phyloP scores from a whole-genome alignment of 805 yeast species.

The Starmerella powellii region DNA sequence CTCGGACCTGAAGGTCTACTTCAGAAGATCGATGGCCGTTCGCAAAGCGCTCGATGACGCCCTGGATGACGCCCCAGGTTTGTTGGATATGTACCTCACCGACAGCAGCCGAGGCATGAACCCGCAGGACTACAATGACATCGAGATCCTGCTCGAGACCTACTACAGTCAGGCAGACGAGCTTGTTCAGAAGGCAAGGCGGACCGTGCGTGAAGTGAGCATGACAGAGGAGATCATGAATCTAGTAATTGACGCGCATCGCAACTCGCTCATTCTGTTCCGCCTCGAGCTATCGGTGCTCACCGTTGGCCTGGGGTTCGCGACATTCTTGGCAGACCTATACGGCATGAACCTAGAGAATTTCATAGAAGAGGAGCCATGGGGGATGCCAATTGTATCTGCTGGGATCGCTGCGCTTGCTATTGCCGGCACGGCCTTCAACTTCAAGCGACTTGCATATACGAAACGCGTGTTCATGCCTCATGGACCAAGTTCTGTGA shows the following conservation, averaged over 20 bases:
- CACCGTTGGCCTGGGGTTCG: slow-evolving; percentile 74
- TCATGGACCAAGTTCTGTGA: slow-evolving; percentile 5
- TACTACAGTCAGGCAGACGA: slow-evolving; percentile 89
- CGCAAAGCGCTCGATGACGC: slow-evolving; percentile 73
- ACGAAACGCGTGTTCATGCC: slow-evolving; percentile 60
- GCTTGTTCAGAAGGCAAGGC: slow-evolving; percentile 80
- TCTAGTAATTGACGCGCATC: slow-evolving; percentile 78
- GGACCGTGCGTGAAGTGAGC: slow-evolving; percentile 67
- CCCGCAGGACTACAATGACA: slow-evolving; percentile 35
- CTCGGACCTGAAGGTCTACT: slow-evolving; percentile 56
- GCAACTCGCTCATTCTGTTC: slow-evolving; percentile 79
- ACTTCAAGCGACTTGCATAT: slow-evolving; percentile 46
- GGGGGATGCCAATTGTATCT: slow-evolving; percentile 49
- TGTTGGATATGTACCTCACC: slow-evolving; percentile 65
- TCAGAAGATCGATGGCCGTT: slow-evolving; percentile 63
- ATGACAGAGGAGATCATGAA: slow-evolving; percentile 90
- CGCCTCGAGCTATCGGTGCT: slow-evolving; percentile 74
- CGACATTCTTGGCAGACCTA: slow-evolving; percentile 73
- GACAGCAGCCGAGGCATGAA: slow-evolving; percentile 30
- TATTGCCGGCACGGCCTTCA: slow-evolving; percentile 38
- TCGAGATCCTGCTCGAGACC: slow-evolving; percentile 77
- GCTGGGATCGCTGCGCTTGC: slow-evolving; percentile 35
- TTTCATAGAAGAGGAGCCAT: slow-evolving; percentile 69
- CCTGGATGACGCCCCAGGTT: slow-evolving; percentile 75
- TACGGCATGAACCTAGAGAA: slow-evolving; percentile 94